Conservation (phyloP, 2,329 filamentous ascomycete species). For the Lojkania enalia region DNA sequence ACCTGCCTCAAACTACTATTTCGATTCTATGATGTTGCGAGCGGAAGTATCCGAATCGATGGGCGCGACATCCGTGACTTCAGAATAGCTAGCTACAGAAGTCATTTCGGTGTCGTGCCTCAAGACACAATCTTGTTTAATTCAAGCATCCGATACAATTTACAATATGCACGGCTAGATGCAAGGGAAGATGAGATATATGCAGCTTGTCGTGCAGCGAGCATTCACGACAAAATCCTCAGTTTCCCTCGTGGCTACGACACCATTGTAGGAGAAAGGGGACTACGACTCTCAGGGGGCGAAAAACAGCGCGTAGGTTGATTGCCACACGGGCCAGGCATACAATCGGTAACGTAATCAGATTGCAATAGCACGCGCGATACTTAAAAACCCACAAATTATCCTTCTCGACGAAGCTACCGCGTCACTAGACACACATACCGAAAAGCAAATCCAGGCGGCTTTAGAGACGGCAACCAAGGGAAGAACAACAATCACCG, state of each 20-base stretch:
- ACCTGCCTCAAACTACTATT: conserved; percentile 59
- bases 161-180: conserved; percentile 61
- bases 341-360: conserved; percentile 49
- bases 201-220: conserved; percentile 60
- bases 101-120: conserved; percentile 64
- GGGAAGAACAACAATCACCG: conserved; percentile 16
- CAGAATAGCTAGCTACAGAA: conserved; percentile 57
- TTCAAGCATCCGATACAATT: conserved; percentile 62
- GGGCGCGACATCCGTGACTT: conserved; percentile 60
- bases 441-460: conserved; percentile 58
- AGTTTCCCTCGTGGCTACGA: conserved; percentile 50
- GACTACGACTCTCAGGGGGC: conserved; percentile 58
- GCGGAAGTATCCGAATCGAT: conserved; percentile 57
- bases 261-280: conserved; percentile 33
- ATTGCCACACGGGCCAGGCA: too few relatives aligned
- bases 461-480: conserved; percentile 39
- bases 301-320: conserved; percentile 66
- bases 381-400: conserved; percentile 76
- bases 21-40: conserved; percentile 59
- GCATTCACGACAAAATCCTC: conserved; percentile 64
- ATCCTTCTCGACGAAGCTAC: conserved; percentile 78
- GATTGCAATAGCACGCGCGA: conserved; percentile 68
- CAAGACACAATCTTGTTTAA: conserved; percentile 66
- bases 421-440: conserved; percentile 55
- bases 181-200: conserved; percentile 61